Conservation (phyloP, 148 eudicot species). For the Chenopodium berlandieri region DNA sequence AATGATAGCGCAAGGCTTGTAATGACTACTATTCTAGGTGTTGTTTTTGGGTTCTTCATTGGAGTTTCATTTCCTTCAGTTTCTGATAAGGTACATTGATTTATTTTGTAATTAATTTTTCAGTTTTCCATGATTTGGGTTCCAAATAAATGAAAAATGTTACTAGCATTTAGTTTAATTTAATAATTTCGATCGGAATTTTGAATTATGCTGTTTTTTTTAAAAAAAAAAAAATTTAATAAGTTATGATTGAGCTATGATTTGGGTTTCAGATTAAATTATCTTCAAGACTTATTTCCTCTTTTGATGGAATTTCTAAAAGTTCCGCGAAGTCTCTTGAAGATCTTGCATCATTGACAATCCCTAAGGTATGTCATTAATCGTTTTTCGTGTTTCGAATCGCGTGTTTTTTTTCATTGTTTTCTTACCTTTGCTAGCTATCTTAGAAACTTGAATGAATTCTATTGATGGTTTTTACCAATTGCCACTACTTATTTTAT, state of each 20-base stretch:
- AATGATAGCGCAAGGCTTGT: slow-evolving; percentile 35
- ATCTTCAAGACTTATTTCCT: slow-evolving; percentile 28
- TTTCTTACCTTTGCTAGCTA: neutral
- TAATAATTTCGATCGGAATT: neutral
- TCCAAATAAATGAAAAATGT: no score
- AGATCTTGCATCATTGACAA: slow-evolving; percentile 23
- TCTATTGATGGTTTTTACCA: neutral
- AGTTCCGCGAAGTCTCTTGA: slow-evolving; percentile 23
- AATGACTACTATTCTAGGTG: slow-evolving; percentile 34
- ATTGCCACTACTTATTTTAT: neutral
- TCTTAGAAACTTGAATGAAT: neutral
- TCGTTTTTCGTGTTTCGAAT: no score
- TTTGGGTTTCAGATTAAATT: slow-evolving; percentile 27
- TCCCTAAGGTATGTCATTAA: slow-evolving; percentile 28
- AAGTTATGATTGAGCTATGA: neutral
- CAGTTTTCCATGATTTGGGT: no score
- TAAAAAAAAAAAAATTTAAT: no score
- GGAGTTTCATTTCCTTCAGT: slow-evolving; percentile 37
- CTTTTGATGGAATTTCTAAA: slow-evolving; percentile 27
- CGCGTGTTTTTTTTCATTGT: neutral
- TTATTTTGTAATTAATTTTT: neutral
- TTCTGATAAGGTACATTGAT: slow-evolving; percentile 27
- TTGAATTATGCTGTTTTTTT: neutral
- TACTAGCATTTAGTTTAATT: no score
- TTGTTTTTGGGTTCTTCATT: slow-evolving; percentile 36